Percentiles rank a stretch among this genome's conserved stretches.
phyloP scores from a whole-genome alignment of 192 early-diverging fungal genomes.

The Entomortierella beljakovae region DNA sequence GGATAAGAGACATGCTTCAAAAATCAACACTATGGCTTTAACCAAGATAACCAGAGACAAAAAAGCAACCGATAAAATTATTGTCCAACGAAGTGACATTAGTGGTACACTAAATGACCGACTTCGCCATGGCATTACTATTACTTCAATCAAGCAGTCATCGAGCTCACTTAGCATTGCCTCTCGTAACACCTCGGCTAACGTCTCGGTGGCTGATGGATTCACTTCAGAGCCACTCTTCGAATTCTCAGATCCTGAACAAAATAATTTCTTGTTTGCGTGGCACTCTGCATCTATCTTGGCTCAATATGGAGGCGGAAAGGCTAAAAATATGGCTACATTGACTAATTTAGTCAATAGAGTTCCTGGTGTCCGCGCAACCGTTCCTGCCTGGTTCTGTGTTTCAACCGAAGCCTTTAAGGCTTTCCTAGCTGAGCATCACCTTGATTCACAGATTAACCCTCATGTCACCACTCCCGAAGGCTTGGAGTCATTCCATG shows the following conservation, averaged over 20 bases:
- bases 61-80: conserved; percentile 38
- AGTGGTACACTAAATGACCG: conserved; percentile 35
- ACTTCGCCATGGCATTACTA: conserved; percentile 39
- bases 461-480: conserved; percentile 31
- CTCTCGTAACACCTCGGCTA: conserved; percentile 21
- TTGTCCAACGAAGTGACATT: conserved; percentile 42
- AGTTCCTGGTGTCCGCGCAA: conserved; percentile 28
- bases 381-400: conserved; percentile 53
- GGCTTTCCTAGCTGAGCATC: conserved; percentile 35
- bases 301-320: conserved; percentile 43
- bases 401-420: conserved; percentile 52
- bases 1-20: conserved; percentile 51
- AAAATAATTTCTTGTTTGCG: conserved; percentile 41
- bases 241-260: conserved; percentile 31
- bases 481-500: conserved; percentile 46
- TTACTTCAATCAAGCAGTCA: conserved; percentile 34
- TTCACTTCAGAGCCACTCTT: conserved; percentile 12
- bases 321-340: conserved; percentile 53
- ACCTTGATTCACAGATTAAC: conserved; percentile 38
- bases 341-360: conserved; percentile 41
- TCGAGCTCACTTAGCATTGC: conserved; percentile 8
- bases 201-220: neutral
- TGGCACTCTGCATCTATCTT: conserved; percentile 30
- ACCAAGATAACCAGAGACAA: conserved; percentile 46
- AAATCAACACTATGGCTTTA: conserved; percentile 54